Conservation (phyloP, 2,329 filamentous ascomycete species). For the Fusarium duplospermum region DNA sequence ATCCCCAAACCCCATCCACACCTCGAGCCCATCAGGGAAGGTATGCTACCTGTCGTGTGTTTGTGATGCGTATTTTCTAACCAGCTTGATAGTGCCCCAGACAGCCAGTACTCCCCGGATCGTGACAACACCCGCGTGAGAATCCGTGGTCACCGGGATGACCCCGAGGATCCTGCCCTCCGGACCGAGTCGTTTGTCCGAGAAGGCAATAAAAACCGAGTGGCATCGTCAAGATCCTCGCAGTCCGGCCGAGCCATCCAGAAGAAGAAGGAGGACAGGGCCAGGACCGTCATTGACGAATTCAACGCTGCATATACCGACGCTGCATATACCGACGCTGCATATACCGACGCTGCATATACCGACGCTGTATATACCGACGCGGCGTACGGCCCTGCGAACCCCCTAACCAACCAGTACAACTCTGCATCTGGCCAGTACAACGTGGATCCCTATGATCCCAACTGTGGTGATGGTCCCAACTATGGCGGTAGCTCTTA, state of each 20-base stretch:
- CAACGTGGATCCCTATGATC: not conserved
- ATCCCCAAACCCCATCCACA: slow-evolving; percentile 6
- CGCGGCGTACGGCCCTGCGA: not conserved
- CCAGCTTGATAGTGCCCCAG: not conserved
- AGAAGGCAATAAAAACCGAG: not conserved
- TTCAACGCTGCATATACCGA: not conserved
- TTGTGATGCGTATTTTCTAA: not conserved
- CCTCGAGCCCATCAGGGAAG: slow-evolving; percentile 23
- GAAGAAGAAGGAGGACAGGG: not conserved
- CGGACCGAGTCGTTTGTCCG: slow-evolving; percentile 18
- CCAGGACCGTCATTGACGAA: not conserved
- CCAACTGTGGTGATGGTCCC: not conserved
- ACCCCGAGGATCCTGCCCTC: not conserved
- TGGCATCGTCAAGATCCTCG: not conserved
- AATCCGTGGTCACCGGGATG: not conserved
- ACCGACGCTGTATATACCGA: no score
- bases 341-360: no score
- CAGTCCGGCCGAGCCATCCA: not conserved
- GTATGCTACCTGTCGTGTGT: not conserved
- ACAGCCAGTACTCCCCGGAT: not conserved
- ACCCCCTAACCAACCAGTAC: not conserved
- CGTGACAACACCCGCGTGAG: not conserved
- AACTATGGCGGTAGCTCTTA: not conserved
- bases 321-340: no score
- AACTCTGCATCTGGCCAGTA: not conserved